Conservation (phyloP, 2,329 filamentous ascomycete genomes). For the Triangularia setosa region DNA sequence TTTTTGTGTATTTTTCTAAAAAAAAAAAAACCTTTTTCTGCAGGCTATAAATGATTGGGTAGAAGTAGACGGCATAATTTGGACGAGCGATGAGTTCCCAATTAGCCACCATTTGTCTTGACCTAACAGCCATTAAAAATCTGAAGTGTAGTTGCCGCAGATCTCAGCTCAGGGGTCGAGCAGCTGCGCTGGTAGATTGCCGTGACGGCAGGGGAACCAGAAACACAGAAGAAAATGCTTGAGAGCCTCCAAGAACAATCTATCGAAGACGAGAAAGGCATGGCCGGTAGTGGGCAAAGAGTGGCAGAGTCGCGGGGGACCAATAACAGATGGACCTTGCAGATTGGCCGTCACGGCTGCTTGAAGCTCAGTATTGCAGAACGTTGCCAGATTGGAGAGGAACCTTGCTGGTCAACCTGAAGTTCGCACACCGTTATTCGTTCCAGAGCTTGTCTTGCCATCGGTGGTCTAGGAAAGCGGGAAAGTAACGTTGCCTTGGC, state of each 20-base stretch:
- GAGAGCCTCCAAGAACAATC: not conserved
- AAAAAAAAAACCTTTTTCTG: not conserved
- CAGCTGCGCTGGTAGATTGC: not conserved
- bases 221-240: not conserved
- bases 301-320: not conserved
- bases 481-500: slow-evolving; percentile 27
- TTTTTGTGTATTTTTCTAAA: no score
- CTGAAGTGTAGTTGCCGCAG: not conserved
- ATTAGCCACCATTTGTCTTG: not conserved
- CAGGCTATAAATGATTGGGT: not conserved
- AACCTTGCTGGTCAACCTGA: no score
- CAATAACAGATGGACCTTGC: not conserved
- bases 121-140: not conserved
- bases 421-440: no score
- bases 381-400: not conserved
- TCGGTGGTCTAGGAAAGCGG: not conserved
- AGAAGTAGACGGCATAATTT: not conserved
- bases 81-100: not conserved
- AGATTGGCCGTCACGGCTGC: not conserved
- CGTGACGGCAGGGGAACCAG: not conserved
- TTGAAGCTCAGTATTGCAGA: not conserved
- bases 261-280: not conserved
- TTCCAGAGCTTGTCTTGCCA: no score
- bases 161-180: not conserved
- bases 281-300: not conserved